phyloP scores from a whole-genome alignment of 805 yeast genomes.

The Scheffersomyces coipomensis region DNA sequence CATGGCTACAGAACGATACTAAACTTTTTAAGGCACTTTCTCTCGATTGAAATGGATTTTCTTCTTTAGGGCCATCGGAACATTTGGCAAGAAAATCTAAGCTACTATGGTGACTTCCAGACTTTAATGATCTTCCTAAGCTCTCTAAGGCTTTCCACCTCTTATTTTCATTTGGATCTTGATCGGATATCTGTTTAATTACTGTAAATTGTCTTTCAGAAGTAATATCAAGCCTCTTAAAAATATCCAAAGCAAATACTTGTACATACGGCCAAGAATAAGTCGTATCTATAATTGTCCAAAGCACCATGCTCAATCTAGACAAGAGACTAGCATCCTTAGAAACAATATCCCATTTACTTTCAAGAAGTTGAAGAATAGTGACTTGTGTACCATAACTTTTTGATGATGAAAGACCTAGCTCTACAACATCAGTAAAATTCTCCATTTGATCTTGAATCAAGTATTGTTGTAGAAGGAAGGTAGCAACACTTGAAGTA shows the following conservation, averaged over 20 bases:
- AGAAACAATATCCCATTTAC: neutral
- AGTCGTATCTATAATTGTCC: neutral
- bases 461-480: slow-evolving; percentile 1
- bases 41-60: neutral
- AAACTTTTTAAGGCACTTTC: neutral
- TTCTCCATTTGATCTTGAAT: neutral
- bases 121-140: neutral
- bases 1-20: neutral
- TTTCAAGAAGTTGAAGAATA: neutral
- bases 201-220: too few relatives aligned
- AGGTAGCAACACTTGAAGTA: neutral
- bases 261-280: neutral
- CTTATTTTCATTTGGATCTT: neutral
- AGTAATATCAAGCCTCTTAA: neutral
- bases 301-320: too few relatives aligned
- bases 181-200: too few relatives aligned
- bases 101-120: too few relatives aligned
- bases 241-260: neutral
- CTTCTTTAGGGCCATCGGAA: neutral
- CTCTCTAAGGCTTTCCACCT: neutral
- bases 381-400: neutral
- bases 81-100: neutral
- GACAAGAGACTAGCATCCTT: too few relatives aligned
- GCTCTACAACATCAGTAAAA: neutral
- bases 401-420: neutral